Conservation (phyloP, 768 basidiomycete genomes). For the Leccinum subtestaceum region DNA sequence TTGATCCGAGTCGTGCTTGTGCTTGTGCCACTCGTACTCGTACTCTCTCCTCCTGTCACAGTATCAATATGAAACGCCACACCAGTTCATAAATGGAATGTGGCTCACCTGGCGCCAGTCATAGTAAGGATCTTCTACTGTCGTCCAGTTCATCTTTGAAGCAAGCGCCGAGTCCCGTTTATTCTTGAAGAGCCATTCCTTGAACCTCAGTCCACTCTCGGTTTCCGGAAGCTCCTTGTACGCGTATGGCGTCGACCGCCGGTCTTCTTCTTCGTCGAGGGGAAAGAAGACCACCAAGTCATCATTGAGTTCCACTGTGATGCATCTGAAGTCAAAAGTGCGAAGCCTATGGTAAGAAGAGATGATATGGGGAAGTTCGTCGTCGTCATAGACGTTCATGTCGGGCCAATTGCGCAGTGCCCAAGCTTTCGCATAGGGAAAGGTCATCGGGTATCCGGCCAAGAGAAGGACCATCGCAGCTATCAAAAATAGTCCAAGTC, state of each 20-base stretch:
- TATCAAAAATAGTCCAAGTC: too few relatives aligned
- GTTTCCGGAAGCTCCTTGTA: too few relatives aligned
- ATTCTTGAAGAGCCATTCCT: neutral
- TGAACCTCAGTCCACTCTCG: neutral
- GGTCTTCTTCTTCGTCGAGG: neutral
- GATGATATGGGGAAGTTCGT: neutral
- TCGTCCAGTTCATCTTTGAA: neutral
- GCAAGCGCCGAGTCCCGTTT: neutral
- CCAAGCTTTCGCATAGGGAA: neutral
- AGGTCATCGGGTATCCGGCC: neutral
- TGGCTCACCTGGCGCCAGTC: neutral
- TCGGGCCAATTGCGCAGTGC: neutral
- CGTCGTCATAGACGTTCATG: neutral
- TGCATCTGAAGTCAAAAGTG: neutral
- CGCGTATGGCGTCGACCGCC: neutral
- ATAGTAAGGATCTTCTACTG: neutral
- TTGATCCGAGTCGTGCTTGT: too few relatives aligned
- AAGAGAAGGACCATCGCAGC: too few relatives aligned
- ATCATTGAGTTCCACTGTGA: neutral
- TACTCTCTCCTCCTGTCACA: too few relatives aligned
- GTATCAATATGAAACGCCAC: too few relatives aligned
- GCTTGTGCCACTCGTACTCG: too few relatives aligned
- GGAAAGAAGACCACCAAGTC: neutral
- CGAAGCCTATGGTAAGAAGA: neutral
- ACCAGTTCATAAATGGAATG: too few relatives aligned